phyloP scores from a whole-genome alignment of 306 rosid genomes.

The Rosa multiflora region DNA sequence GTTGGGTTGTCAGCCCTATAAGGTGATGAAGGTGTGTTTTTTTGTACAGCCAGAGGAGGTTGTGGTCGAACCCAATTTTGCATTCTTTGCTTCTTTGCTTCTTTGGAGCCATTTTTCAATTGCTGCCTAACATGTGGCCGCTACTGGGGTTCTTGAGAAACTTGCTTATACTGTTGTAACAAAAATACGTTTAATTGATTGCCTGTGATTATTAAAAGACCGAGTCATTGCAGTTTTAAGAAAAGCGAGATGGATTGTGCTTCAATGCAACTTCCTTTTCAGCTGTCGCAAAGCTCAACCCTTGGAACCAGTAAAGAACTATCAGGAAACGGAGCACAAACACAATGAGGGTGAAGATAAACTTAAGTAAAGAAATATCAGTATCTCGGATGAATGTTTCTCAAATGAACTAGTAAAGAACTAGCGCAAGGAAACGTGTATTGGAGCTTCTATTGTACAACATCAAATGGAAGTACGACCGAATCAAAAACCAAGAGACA shows the following conservation, averaged over 20 bases:
- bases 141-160: background rate
- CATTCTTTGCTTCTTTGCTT: background rate
- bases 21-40: conserved; percentile 36
- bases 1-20: conserved; percentile 94
- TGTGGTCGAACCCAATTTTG: conserved; percentile 4
- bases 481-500: background rate
- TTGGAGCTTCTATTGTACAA: background rate
- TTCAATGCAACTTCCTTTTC: background rate
- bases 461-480: background rate
- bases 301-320: background rate
- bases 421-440: background rate
- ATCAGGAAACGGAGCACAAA: background rate
- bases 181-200: background rate
- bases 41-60: conserved; percentile 1
- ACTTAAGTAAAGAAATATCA: background rate
- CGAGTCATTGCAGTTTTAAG: background rate
- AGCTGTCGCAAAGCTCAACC: background rate
- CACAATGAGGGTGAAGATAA: background rate
- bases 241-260: background rate
- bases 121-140: background rate
- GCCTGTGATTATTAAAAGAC: background rate
- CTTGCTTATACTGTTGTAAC: background rate
- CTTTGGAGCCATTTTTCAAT: too few species aligned
- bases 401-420: background rate
- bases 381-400: background rate